Conservation (phyloP, 306 rosid genomes). For the Cicer chorassanicum region DNA sequence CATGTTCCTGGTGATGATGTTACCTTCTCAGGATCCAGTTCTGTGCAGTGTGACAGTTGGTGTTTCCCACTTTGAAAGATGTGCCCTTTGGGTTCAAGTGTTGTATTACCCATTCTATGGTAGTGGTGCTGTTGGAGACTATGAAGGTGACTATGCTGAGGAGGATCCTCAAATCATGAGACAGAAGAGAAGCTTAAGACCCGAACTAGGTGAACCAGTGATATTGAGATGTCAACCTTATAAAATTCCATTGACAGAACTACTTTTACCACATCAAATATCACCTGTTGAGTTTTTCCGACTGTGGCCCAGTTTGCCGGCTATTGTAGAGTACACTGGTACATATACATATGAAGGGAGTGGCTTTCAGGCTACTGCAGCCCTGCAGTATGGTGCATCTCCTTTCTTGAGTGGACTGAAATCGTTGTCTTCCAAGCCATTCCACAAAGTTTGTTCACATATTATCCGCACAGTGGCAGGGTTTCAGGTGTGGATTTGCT, state of each 20-base stretch:
- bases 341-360: slow-evolving; percentile 98
- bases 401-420: slow-evolving; percentile 96
- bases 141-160: slow-evolving; percentile 92
- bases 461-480: slow-evolving; percentile 96
- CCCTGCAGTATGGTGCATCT: slow-evolving; percentile 95
- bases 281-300: slow-evolving; percentile 98
- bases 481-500: slow-evolving; percentile 69
- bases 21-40: slow-evolving; percentile 82
- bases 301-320: slow-evolving; percentile 98
- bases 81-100: slow-evolving; percentile 97
- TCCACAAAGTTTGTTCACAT: slow-evolving; percentile 97
- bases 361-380: slow-evolving; percentile 98
- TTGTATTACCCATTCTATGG: slow-evolving; percentile 97
- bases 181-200: slow-evolving; percentile 96
- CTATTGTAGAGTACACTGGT: slow-evolving; percentile 87
- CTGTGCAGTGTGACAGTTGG: slow-evolving; percentile 94
- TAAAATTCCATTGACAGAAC: slow-evolving; percentile 91
- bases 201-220: slow-evolving; percentile 96
- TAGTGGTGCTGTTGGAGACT: slow-evolving; percentile 85
- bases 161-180: slow-evolving; percentile 92
- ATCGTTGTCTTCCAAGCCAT: slow-evolving; percentile 91
- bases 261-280: slow-evolving; percentile 86
- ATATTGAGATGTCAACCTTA: slow-evolving; percentile 96
- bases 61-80: slow-evolving; percentile 94
- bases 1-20: slow-evolving; percentile 36